phyloP scores from a whole-genome alignment of 345 rosid species.

The Arabidopsis suecica region DNA sequence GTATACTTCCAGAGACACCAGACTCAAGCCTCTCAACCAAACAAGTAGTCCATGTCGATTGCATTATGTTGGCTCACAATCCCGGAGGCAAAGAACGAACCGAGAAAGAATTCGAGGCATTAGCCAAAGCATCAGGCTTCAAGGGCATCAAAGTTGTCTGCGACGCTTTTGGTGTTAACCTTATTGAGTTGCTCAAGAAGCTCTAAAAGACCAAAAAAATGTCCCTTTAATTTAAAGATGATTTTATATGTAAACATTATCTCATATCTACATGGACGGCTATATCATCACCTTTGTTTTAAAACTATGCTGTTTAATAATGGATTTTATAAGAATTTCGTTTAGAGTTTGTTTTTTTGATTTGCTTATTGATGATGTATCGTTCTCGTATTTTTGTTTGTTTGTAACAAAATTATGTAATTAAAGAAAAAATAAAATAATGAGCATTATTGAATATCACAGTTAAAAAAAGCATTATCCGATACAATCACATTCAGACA shows the following conservation, averaged over 20 bases:
- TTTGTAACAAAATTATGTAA: background rate
- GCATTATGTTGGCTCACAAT: constrained; percentile 93
- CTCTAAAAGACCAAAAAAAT: background rate
- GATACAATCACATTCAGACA: constrained; percentile 5
- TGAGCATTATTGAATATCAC: background rate
- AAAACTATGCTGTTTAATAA: constrained; percentile 27
- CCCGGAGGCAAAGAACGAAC: constrained; percentile 98
- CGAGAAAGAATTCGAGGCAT: constrained; percentile 70
- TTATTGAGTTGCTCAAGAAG: constrained; percentile 82
- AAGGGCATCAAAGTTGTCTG: constrained; percentile 68
- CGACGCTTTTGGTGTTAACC: constrained; percentile 58
- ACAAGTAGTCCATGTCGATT: constrained; percentile 70
- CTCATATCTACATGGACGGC: background rate
- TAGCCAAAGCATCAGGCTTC: constrained; percentile 81
- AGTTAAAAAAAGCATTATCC: background rate
- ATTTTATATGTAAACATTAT: background rate
- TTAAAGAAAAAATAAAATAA: background rate
- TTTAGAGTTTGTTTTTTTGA: constrained; percentile 17
- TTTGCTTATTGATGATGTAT: background rate
- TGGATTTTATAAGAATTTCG: background rate
- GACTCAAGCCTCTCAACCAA: constrained; percentile 73
- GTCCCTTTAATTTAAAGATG: background rate
- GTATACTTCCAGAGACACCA: constrained; percentile 77
- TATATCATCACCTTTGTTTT: background rate
- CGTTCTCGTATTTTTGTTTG: background rate